Base-by-base conservation (phyloP, 1,139 yeast species). In the Kurtzmaniella quercitrusa region DNA sequence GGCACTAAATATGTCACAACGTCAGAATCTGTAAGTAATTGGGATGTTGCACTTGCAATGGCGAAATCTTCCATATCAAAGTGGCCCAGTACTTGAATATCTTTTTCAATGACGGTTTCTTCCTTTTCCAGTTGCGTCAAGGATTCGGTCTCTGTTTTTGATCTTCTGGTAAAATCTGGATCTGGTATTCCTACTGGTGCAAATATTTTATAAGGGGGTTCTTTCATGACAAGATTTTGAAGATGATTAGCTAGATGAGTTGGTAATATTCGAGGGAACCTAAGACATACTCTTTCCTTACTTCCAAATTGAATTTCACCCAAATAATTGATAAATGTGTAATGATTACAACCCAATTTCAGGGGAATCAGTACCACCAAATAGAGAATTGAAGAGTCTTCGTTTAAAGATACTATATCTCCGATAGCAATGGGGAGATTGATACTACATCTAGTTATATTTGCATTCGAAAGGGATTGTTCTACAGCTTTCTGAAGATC, bases 201-300 rank as follows among this genome's bases (percentile, higher is more conserved):
- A 27, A 68, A 51, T 36, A 65, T 65, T 19, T 58, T 47, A 42
- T 58, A 51, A 42, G 70, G 72, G 15, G 49, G 48, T 49, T 73
- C 77, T 38, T 60, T 42, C 41, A 54, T 56, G 1, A 72, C 68
- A 42, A 71, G 55, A 8, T 51, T 51, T 40, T 53, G 46, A 3
- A 71, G 43, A 1, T 61, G 45, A 1, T 47, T 45, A 11, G 50
- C 50, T 38, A 53, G 57, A 29, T 53, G 43, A 2, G 50, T 47
- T 0, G 83, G 82, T 34, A 79, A 65, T 2, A 78, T 70, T 2
- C 63, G 58, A 1, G 91, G 90, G 10, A 85, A 63, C 44, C 90
- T 65, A 33, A 78, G 56, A 38, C 66, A 65, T 41, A 84, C 73
- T 11, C 62, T 58, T n/a, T 64, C 57, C 46, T 70, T 72, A 11